Conservation (phyloP, 306 rosid genomes). For the Quillaja saponaria region DNA sequence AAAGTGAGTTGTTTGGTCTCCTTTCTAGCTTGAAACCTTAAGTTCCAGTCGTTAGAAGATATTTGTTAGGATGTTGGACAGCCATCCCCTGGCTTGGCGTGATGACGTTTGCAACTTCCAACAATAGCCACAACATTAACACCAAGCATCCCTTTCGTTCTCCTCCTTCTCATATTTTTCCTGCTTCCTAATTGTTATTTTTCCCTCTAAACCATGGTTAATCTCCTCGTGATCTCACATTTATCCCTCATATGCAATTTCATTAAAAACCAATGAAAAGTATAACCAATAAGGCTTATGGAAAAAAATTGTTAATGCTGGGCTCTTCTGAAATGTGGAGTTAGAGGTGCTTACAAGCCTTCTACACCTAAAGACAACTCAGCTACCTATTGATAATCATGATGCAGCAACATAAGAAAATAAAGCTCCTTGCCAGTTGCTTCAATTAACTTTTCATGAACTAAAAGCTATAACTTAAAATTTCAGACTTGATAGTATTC, state of each 20-base stretch:
- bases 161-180: not conserved
- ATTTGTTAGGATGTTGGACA: too few relatives aligned
- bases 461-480: slow-evolving; percentile 89
- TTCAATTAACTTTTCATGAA: slow-evolving; percentile 80
- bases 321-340: slow-evolving; percentile 77
- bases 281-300: slow-evolving; percentile 37
- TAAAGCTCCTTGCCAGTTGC: slow-evolving; percentile 62
- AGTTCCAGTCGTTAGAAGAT: too few relatives aligned
- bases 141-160: slow-evolving; percentile 24
- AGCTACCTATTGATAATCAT: slow-evolving; percentile 62
- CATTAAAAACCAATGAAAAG: slow-evolving; percentile 44
- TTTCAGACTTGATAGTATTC: slow-evolving; percentile 97
- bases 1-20: too few relatives aligned
- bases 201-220: slow-evolving; percentile 29
- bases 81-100: not conserved
- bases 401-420: slow-evolving; percentile 57
- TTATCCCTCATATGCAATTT: slow-evolving; percentile 14
- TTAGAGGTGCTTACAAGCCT: slow-evolving; percentile 77
- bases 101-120: slow-evolving; percentile 85
- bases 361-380: slow-evolving; percentile 67
- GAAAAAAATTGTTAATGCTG: slow-evolving; percentile 91
- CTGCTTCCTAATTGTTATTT: slow-evolving; percentile 18
- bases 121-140: slow-evolving; percentile 36
- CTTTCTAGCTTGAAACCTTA: too few relatives aligned
- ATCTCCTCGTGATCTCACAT: slow-evolving; percentile 5